phyloP scores from a whole-genome alignment of 768 basidiomycete genomes.

The Rhodotorula babjevae region DNA sequence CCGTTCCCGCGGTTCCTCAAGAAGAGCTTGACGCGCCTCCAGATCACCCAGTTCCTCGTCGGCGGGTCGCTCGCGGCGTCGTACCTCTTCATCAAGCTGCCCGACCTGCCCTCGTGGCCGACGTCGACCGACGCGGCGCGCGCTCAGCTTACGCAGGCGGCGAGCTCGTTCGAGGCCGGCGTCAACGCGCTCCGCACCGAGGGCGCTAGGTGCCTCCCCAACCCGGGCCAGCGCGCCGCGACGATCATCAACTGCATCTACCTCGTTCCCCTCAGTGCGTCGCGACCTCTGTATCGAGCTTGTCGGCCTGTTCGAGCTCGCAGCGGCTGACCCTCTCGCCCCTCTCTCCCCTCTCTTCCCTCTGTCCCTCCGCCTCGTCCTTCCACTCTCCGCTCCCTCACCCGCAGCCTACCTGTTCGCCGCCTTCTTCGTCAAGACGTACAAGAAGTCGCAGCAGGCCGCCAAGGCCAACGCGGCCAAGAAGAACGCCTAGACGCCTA shows the following conservation, averaged over 20 bases:
- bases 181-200: slow-evolving; percentile 15
- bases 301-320: too few relatives aligned
- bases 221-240: slow-evolving; percentile 20
- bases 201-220: slow-evolving; percentile 35
- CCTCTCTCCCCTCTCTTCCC: neutral
- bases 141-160: slow-evolving; percentile 9
- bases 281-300: neutral
- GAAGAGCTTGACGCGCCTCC: slow-evolving; percentile 33
- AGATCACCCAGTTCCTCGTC: slow-evolving; percentile 42
- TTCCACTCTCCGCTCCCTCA: neutral
- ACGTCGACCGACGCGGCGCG: slow-evolving; percentile 8
- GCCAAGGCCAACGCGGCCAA: slow-evolving; percentile 9
- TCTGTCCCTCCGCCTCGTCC: neutral
- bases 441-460: slow-evolving; percentile 26
- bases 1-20: slow-evolving; percentile 43
- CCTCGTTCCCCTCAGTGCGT: slow-evolving; percentile 7
- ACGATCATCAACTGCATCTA: slow-evolving; percentile 39
- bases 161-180: slow-evolving; percentile 24
- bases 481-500: neutral
- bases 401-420: slow-evolving; percentile 40
- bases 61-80: slow-evolving; percentile 29
- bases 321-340: neutral
- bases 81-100: slow-evolving; percentile 39
- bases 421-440: slow-evolving; percentile 42
- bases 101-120: slow-evolving; percentile 19